Base-by-base conservation (phyloP, 352 stramenopile genomes). In the Pythium insidiosum region DNA sequence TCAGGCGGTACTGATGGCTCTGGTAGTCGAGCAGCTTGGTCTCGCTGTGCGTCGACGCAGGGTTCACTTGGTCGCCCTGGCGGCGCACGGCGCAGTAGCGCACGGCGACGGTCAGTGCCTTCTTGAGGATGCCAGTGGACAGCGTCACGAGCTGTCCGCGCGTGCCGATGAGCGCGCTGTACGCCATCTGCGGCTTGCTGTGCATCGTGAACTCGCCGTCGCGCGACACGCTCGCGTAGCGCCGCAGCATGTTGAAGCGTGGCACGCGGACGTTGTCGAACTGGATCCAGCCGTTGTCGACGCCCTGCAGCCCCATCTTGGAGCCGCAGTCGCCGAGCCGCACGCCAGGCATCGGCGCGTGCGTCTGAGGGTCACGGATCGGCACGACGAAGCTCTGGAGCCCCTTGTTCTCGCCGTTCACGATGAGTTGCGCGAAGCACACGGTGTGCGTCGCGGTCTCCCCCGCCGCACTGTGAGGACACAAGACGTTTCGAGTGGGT, bases 341-440 rank as follows among this genome's bases (percentile, higher is more conserved):
- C 11, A 89, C 45, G 20, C 75, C 73, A 29, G 71, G 53, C 2
- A 87, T 40, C 16, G 65, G 58, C 20, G 47, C 37, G 39, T 87
- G 70, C 13, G 66, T 85, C 36, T 94, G 68, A 56, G 84, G 61
- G 29, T 97, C 78, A n/a, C 95, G 84, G 5, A 98, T 46, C 13
- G 78, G 95, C 26, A 99, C 85, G 29, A 99, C 67, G 60, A 99
- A 99, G 57, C 90, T 96, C 68, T 98, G 94, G 33, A 98, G 85
- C 5, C 95, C 95, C 30, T 90, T 74, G 57, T 88, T 55, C 56
- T 53, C 56, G 23, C 73, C 80, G 21, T 66, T 42, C 18, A 93
- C 63, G 34, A 98, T 81, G 6, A 98, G 74, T 33, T 85, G 86
- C 15, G 93, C 93, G 68, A 97, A 98, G 33, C 96, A 85, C 57